Evolutionary conservation across 1,284 basidiomycete genomes (phyloP).

Genomic region (Apiotrichum montevideense): DNA sequence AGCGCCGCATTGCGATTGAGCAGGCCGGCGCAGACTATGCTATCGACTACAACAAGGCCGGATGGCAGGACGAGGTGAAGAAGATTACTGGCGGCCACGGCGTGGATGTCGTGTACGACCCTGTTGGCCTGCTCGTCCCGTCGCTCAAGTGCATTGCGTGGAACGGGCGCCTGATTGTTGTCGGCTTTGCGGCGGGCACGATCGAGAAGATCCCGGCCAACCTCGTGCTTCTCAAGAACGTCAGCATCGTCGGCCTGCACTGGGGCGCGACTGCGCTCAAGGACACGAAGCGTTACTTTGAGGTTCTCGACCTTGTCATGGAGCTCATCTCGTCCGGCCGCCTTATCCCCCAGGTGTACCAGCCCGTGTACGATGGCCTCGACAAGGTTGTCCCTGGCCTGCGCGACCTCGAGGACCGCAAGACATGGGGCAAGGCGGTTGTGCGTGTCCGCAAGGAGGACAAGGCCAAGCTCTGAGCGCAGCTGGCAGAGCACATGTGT

Average conservation of each 20-base stretch:
- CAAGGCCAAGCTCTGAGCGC: slow-evolving; percentile 13
- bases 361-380: slow-evolving; percentile 66
- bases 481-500: not conserved
- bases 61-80: slow-evolving; percentile 52
- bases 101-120: slow-evolving; percentile 82
- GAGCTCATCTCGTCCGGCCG: slow-evolving; percentile 63
- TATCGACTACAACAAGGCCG: slow-evolving; percentile 46
- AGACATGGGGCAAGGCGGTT: slow-evolving; percentile 90
- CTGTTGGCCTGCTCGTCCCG: slow-evolving; percentile 55
- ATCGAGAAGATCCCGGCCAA: slow-evolving; percentile 91
- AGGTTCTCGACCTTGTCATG: slow-evolving; percentile 70
- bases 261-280: slow-evolving; percentile 73
- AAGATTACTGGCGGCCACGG: slow-evolving; percentile 71
- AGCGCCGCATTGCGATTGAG: slow-evolving; percentile 45
- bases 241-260: slow-evolving; percentile 70
- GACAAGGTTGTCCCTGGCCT: slow-evolving; percentile 56
- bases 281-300: slow-evolving; percentile 60
- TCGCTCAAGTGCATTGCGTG: slow-evolving; percentile 82
- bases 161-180: slow-evolving; percentile 84
- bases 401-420: slow-evolving; percentile 57
- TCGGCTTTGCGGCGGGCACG: slow-evolving; percentile 80
- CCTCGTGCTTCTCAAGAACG: slow-evolving; percentile 78
- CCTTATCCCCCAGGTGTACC: slow-evolving; percentile 67
- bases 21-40: slow-evolving; percentile 46
- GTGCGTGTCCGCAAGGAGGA: slow-evolving; percentile 57